Base-by-base conservation (phyloP, 768 basidiomycete genomes). In the Kwoniella dejecticola region DNA sequence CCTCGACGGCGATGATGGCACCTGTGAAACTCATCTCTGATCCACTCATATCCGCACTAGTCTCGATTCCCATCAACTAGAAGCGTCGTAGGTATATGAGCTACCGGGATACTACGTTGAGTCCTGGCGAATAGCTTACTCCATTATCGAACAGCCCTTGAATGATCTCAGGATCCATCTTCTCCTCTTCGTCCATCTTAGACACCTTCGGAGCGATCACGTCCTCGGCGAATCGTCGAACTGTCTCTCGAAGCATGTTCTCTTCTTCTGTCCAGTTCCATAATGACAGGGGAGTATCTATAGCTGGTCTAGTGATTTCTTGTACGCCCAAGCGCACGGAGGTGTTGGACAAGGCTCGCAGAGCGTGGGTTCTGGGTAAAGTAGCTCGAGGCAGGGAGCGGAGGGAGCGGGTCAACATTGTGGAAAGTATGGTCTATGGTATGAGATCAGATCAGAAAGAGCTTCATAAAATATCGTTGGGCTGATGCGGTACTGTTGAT, bases 1-100 rank as follows among this genome's bases (percentile, higher is more conserved):
- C 52, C 27, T 99, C 96, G 45, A 99, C 93, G 21, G 88, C 90
- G 69, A 99, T 92, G 70, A 99, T 91, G 19, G 96, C 94, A 0
- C 91, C 87, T 0, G 89, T 96, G 80, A 99, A 99, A 2, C 91
- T 91, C 29, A 85, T 88, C 71, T 89, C 94, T 3, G 94, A 84
- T 33, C 96, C 96, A 3, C 89, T 90, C 60, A 89, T 84, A 23
- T 88, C 90, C 17, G 84, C 83, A 48, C 83, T 84, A 6, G 91
- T 97, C 81, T 98, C 96, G 60, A 99, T 95, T 36, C 91, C 95
- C 96, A 99, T 99, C 47, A 98, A 85, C 92, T 96, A 13, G 7
- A 36, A 10, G n/a, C 19, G 24, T 4, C 45, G 19, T 57, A 33
- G 40, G 56, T 45, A 29, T 26, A 15, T n/a, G n/a, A n/a, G n/a